Base-by-base conservation (phyloP, 2,329 filamentous ascomycete genomes). In the Penicillium sumatraense region DNA sequence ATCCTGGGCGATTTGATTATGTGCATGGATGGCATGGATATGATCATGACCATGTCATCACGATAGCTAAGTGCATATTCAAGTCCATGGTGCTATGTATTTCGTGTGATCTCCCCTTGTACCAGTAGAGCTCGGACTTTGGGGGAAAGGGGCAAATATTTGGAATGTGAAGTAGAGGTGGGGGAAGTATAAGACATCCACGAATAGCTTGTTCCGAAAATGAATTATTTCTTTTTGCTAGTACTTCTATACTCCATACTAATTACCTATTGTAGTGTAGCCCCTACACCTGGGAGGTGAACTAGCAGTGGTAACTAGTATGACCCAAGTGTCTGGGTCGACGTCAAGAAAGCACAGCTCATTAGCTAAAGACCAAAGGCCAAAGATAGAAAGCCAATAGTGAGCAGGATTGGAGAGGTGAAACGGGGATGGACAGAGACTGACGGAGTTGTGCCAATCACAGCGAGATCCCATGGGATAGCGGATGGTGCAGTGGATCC, bases 381-480 rank as follows among this genome's bases (percentile, higher is more conserved):
- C 42, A 31, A 45, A 46, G 24, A 46, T 46, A 46, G 42, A 16
- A 46, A 9, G 42, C 42, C 42, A 46, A 46, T 46, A 46, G 42
- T 18, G 42, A 10, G 42, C 16, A 10, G 18, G 50, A 29, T n/a
- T 42, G 50, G 16, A 26, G 36, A 45, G 35, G 50, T 58, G 60
- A 63, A 62, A 63, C 62, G 49, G 29, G 40, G 26, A 49, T 33
- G 36, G 27, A n/a, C 40, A 27, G 16, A 20, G 48, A 42, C n/a
- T n/a, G n/a, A n/a, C n/a, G n/a, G n/a, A n/a, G n/a, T n/a, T n/a
- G 44, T 27, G 31, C 59, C 57, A 61, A 61, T 61, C 54, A 61
- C 18, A 4, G n/a, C n/a, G 40, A 9, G 18, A 23, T 24, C 16
- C 33, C 33, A 23, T 3, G n/a, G 5, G 20, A n/a, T 16, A 41